Percentiles rank a stretch among this genome's conserved stretches.
These are phyloP conservation scores for Marchantia paleacea DNA, from an alignment of 225 moss, liverwort and hornwort genomes.

Conservation along the genomic window DNA sequence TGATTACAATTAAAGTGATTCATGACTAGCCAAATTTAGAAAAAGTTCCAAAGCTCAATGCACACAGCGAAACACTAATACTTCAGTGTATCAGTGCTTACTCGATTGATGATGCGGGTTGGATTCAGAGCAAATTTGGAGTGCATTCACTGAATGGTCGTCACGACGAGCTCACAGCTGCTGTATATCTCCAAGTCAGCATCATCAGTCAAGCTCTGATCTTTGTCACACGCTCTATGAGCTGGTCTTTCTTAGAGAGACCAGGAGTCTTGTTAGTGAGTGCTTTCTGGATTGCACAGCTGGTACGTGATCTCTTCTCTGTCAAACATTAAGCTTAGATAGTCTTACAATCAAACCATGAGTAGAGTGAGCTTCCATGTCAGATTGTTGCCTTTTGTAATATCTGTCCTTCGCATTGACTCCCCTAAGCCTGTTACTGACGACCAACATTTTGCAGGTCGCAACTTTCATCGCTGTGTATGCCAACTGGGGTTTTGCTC, in stretches of 20 bases:
- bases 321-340: background rate
- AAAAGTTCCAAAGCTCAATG: too few species aligned
- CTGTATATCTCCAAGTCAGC: constrained; percentile 19
- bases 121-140: constrained; percentile 18
- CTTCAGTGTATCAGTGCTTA: background rate
- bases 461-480: constrained; percentile 64
- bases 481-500: constrained; percentile 55
- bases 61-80: too few species aligned
- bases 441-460: constrained; percentile 28
- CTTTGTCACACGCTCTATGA: constrained; percentile 15
- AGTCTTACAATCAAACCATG: background rate
- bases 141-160: background rate
- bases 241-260: constrained; percentile 20
- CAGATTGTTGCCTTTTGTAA: background rate
- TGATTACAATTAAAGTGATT: too few species aligned
- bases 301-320: background rate
- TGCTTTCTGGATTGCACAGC: constrained; percentile 16
- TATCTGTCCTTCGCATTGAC: background rate
- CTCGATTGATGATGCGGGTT: background rate
- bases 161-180: constrained; percentile 15
- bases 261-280: constrained; percentile 7
- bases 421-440: background rate
- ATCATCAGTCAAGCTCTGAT: constrained; percentile 23
- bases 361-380: background rate
- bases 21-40: too few species aligned